phyloP scores from a whole-genome alignment of 208 protist species.

The Trypanosoma theileri region DNA sequence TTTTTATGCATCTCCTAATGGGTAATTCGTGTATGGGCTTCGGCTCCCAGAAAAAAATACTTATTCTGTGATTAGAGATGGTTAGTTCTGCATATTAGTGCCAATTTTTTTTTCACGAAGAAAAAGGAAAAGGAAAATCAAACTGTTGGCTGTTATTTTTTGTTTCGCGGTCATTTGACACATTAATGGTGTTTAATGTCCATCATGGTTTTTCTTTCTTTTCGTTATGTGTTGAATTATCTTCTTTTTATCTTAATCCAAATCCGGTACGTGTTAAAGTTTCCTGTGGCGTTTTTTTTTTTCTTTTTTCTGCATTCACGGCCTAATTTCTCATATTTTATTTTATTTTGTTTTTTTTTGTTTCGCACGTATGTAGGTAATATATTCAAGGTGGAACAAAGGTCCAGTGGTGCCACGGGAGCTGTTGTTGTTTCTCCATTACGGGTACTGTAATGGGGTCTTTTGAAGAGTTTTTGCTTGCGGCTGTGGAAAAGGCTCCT shows the following conservation, averaged over 20 bases:
- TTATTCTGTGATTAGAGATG: too few species aligned
- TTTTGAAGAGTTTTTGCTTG: constrained; percentile 46
- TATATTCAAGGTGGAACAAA: too few species aligned
- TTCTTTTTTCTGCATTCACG: background rate
- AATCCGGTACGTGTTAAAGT: background rate
- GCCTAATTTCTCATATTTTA: constrained; percentile 11
- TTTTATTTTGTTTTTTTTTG: constrained; percentile 18
- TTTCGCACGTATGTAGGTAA: background rate
- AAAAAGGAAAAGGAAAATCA: too few species aligned
- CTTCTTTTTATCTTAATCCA: background rate
- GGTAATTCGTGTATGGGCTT: background rate
- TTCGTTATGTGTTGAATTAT: background rate
- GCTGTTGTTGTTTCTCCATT: background rate
- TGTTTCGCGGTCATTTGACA: background rate
- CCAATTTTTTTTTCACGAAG: background rate
- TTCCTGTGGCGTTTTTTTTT: background rate
- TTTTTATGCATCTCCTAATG: constrained; percentile 39
- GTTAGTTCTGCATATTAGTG: background rate
- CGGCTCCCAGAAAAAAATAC: too few species aligned
- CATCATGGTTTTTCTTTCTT: background rate
- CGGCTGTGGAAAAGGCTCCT: constrained; percentile 34
- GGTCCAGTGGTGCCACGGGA: too few species aligned
- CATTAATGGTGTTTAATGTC: background rate
- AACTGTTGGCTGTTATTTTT: constrained; percentile 11
- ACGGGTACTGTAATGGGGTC: constrained; percentile 6